These are phyloP conservation scores for Xylariales sp. DNA, from an alignment of 2,329 filamentous ascomycete genomes.

Conservation along the genomic window DNA sequence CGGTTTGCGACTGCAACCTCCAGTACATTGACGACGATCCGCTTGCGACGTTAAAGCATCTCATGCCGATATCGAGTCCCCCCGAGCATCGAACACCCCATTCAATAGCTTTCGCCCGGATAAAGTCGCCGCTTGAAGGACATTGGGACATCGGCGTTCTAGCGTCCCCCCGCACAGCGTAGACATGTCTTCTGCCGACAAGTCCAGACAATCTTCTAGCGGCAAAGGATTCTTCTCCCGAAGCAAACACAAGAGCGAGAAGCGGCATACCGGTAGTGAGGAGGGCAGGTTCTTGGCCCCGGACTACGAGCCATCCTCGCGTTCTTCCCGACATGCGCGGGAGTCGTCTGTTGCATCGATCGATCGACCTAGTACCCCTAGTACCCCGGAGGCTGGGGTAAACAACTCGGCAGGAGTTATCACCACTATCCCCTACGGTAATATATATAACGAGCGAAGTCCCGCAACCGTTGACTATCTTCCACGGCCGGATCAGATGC, in stretches of 20 bases:
- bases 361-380: conserved; percentile 72
- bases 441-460: conserved; percentile 72
- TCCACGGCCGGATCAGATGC: conserved; percentile 72
- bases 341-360: conserved; percentile 78
- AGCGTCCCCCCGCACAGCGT: conserved; percentile 41
- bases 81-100: conserved; percentile 33
- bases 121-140: conserved; percentile 40
- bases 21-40: conserved; percentile 54
- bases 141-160: conserved; percentile 45
- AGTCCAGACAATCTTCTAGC: conserved; percentile 81
- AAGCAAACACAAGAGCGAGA: conserved; percentile 81
- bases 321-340: conserved; percentile 79
- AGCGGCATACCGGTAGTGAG: conserved; percentile 69
- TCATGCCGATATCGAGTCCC: conserved; percentile 28
- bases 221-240: conserved; percentile 86
- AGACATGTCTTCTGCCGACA: conserved; percentile 75
- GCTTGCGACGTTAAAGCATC: conserved; percentile 32
- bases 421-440: conserved; percentile 89
- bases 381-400: conserved; percentile 72
- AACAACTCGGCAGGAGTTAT: conserved; percentile 85
- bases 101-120: conserved; percentile 30
- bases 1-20: conserved; percentile 54
- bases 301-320: conserved; percentile 73
- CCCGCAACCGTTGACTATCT: conserved; percentile 80
- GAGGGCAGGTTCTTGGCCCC: conserved; percentile 67